Evolutionary conservation across 2,329 filamentous ascomycete genomes (phyloP), one percentile per base, ranked within the genome.

Genomic region (Sporothrix sp.): DNA sequence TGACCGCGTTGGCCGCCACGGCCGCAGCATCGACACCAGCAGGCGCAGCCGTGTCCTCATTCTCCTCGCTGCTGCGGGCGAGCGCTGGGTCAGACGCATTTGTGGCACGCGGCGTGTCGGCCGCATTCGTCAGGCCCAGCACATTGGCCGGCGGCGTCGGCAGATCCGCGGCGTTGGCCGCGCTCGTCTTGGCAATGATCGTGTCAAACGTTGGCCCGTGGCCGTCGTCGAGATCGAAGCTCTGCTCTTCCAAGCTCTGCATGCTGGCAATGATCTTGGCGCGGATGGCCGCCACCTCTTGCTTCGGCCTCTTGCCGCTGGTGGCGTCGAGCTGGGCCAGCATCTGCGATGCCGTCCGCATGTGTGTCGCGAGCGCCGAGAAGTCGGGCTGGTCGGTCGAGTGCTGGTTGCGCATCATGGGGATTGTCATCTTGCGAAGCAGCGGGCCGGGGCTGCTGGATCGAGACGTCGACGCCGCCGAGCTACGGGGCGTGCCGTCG

Each of bases 251-350:
- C 8, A 93, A 69, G 57, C 78, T 88, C 64, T 93, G 87, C 87
- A 93, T 93, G 64, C 86, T 91, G 3, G 87, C 87, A 59, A 93
- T 93, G 56, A 93, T 93, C 67, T 87, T 89, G 36, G 85, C 82
- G 58, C 87, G 78, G 63, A 93, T 93, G 7, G 86, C 84, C 16
- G 85, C 87, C 4, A 93, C 87, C 66, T 93, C 87, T 27, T 82
- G 79, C 61, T 79, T 85, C 1, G 87, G 87, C 30, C 87, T 75
- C 66, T 91, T 93, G 25, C 85, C 84, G 56, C 84, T 84, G 20
- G 85, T 91, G 2, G 84, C 79, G 53, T 93, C 86, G 9, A 93
- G 73, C 60, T 93, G 87, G 13, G 87, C 85, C 38, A 93, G 71
- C 87, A 93, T 93, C 64, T 90, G 85, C 13, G 87, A 87, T 4